These are phyloP conservation scores for Phytophthora tubulina DNA, from an alignment of 352 stramenopile species.

Conservation along the genomic window DNA sequence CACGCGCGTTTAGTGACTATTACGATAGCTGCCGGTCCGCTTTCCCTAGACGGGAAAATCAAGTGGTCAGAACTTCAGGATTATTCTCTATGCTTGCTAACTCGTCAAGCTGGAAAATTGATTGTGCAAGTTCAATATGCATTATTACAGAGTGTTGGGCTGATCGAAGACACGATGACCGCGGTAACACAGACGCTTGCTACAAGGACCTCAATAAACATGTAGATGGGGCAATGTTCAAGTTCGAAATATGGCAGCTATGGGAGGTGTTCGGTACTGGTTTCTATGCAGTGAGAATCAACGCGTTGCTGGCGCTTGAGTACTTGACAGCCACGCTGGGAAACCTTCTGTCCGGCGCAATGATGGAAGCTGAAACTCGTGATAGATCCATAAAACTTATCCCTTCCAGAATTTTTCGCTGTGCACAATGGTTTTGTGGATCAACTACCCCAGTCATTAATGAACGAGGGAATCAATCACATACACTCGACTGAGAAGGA, in stretches of 20 bases:
- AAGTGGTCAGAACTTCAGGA: slow-evolving; percentile 43
- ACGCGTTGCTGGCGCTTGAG: slow-evolving; percentile 42
- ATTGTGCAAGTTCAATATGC: slow-evolving; percentile 23
- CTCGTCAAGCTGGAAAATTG: too few species aligned
- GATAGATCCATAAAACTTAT: slow-evolving; percentile 23
- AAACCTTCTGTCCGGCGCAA: slow-evolving; percentile 23
- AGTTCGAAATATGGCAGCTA: slow-evolving; percentile 12
- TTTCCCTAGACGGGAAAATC: slow-evolving; percentile 16
- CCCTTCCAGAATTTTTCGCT: slow-evolving; percentile 9
- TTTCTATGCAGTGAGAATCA: slow-evolving; percentile 53
- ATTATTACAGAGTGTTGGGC: slow-evolving; percentile 9
- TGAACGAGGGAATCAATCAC: not conserved
- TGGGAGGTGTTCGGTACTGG: slow-evolving; percentile 46
- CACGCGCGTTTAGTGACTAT: slow-evolving; percentile 15
- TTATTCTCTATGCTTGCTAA: slow-evolving; percentile 41
- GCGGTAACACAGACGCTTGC: not conserved
- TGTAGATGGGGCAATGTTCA: slow-evolving; percentile 15
- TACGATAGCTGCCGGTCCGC: not conserved
- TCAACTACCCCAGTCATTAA: slow-evolving; percentile 9
- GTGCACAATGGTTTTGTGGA: not conserved
- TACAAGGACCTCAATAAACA: not conserved
- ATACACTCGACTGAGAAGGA: slow-evolving; percentile 10
- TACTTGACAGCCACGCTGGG: slow-evolving; percentile 32
- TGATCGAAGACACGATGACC: not conserved
- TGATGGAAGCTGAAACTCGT: slow-evolving; percentile 8